Conservation (phyloP, 805 yeast genomes). For the Candida nonsorbophila region DNA sequence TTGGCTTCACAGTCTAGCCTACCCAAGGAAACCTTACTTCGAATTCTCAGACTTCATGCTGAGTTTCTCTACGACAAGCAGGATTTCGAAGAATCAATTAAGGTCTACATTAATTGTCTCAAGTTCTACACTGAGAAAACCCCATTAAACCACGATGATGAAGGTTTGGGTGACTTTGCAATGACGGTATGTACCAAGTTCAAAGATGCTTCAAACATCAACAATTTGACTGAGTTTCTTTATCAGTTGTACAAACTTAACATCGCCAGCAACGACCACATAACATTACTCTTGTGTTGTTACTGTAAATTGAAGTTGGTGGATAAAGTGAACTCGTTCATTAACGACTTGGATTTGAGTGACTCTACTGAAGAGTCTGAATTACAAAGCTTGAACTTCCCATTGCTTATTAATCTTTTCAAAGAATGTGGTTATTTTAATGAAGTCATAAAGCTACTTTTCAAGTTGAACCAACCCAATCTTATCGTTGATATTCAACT, state of each 20-base stretch:
- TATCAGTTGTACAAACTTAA: constrained; percentile 52
- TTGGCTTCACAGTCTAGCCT: constrained; percentile 45
- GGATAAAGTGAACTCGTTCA: constrained; percentile 52
- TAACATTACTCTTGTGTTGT: constrained; percentile 72
- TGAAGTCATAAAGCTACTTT: constrained; percentile 67
- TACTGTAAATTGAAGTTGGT: constrained; percentile 69
- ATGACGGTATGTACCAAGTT: constrained; percentile 77
- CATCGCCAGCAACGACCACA: constrained; percentile 69
- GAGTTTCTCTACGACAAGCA: constrained; percentile 65
- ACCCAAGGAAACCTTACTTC: constrained; percentile 21
- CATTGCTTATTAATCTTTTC: constrained; percentile 61
- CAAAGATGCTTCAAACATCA: constrained; percentile 70
- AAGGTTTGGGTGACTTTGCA: constrained; percentile 34
- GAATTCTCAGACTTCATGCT: constrained; percentile 49
- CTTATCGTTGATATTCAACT: constrained; percentile 72
- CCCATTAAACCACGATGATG: constrained; percentile 12
- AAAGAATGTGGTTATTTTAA: constrained; percentile 63
- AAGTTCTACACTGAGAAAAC: constrained; percentile 12
- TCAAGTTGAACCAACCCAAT: constrained; percentile 66
- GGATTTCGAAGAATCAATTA: constrained; percentile 63
- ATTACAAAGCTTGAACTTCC: constrained; percentile 54
- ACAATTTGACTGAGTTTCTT: constrained; percentile 57
- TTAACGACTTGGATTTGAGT: constrained; percentile 33
- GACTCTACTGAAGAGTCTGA: constrained; percentile 3
- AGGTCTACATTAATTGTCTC: constrained; percentile 57